phyloP scores from a whole-genome alignment of 495 filamentous ascomycete species.

The Clavariopsis aquatica region DNA sequence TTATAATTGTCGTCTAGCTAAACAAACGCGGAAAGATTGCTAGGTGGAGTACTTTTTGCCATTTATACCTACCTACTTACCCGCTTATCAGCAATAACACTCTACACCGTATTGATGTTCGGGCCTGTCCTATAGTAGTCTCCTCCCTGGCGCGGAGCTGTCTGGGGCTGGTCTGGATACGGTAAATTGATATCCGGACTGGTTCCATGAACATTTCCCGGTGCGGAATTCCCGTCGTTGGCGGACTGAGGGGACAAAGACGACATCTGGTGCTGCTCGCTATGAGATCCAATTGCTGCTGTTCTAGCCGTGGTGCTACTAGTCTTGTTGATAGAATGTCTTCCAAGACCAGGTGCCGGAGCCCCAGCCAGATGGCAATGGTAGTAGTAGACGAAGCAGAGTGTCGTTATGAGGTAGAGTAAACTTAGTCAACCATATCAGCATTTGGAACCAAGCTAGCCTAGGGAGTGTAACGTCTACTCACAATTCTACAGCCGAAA shows the following conservation, averaged over 20 bases:
- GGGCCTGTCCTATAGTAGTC: slow-evolving; percentile 7
- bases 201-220: background rate
- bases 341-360: slow-evolving; percentile 2
- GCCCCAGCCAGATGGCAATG: slow-evolving; percentile 22
- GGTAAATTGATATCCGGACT: background rate
- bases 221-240: background rate
- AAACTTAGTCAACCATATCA: background rate
- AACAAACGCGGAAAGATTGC: too few relatives aligned
- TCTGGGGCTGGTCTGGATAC: background rate
- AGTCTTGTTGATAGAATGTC: background rate
- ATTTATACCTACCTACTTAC: too few relatives aligned
- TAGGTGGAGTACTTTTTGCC: too few relatives aligned
- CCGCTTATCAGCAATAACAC: background rate
- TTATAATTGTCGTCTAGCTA: too few relatives aligned
- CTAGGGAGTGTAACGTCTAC: slow-evolving; percentile 1
- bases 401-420: slow-evolving; percentile 31
- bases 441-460: too few relatives aligned
- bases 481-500: slow-evolving; percentile 30
- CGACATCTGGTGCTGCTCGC: slow-evolving; percentile 1
- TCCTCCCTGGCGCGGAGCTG: background rate
- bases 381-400: slow-evolving; percentile 34
- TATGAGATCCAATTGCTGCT: background rate
- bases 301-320: background rate
- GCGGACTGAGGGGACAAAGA: background rate
- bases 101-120: background rate